Conservation (phyloP, 768 basidiomycete species). For the Chalciporus pseudorubinellus region DNA sequence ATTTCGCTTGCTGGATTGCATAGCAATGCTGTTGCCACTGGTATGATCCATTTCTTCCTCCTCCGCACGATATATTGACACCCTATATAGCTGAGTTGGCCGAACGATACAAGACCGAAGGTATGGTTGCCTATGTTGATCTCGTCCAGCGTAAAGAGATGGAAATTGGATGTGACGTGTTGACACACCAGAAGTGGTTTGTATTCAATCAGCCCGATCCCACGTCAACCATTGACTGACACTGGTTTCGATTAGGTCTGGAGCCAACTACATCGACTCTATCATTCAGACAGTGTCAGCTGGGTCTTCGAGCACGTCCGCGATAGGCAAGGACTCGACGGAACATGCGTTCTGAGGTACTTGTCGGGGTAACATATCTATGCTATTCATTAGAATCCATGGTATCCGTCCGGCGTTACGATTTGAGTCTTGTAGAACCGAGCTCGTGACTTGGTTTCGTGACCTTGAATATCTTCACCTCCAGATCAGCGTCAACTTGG, state of each 20-base stretch:
- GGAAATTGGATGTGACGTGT: constrained; percentile 83
- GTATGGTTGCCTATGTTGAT: constrained; percentile 91
- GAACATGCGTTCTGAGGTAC: constrained; percentile 70
- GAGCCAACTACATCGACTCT: constrained; percentile 86
- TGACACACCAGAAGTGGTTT: constrained; percentile 93
- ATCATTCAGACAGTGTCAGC: constrained; percentile 82
- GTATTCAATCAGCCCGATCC: constrained; percentile 13
- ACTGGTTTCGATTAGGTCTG: constrained; percentile 55
- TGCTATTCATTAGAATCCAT: no score
- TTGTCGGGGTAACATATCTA: neutral
- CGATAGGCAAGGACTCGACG: constrained; percentile 84
- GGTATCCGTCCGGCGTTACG: no score
- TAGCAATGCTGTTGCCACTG: constrained; percentile 73
- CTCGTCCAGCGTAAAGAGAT: constrained; percentile 86
- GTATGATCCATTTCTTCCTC: constrained; percentile 37
- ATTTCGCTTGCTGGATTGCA: constrained; percentile 91
- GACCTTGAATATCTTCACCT: constrained; percentile 48
- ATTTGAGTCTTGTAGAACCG: no score
- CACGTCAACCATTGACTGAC: neutral
- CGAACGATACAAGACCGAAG: constrained; percentile 75
- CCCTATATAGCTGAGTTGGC: constrained; percentile 66
- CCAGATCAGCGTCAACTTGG: constrained; percentile 32
- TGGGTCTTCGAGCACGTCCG: constrained; percentile 84
- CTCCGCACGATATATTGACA: constrained; percentile 5
- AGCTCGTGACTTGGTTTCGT: no score